Percentiles rank a stretch among this genome's conserved stretches.
phyloP scores from a whole-genome alignment of 495 filamentous ascomycete genomes.

The Chaetomium cochliodes region DNA sequence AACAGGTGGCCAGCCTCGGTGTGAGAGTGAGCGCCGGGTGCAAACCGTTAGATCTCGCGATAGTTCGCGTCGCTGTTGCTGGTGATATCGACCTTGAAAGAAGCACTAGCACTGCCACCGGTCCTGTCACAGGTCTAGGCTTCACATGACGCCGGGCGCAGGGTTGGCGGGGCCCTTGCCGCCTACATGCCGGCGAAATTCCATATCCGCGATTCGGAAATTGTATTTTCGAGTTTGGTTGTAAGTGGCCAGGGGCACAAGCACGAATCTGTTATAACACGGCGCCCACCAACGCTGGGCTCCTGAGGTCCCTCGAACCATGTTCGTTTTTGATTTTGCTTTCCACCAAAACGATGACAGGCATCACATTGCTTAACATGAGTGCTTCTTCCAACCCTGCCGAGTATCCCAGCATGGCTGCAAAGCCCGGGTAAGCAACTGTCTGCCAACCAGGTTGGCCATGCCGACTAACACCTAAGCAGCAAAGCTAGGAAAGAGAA shows the following conservation, averaged over 20 bases:
- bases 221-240: conserved; percentile 1
- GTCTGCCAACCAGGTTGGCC: background rate
- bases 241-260: conserved; percentile 13
- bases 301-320: background rate
- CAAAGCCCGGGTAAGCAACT: background rate
- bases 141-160: conserved; percentile 17
- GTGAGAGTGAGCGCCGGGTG: background rate
- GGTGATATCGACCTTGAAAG: background rate
- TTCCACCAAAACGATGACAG: background rate
- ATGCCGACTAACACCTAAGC: background rate
- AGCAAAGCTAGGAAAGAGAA: background rate
- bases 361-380: background rate
- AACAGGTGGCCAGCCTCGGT: background rate
- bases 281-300: background rate
- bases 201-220: conserved; percentile 14
- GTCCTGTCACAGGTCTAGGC: background rate
- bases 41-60: background rate
- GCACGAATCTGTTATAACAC: background rate
- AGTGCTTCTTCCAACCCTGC: background rate
- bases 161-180: conserved; percentile 4
- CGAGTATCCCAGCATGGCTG: background rate
- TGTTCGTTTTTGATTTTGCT: background rate
- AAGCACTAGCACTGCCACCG: background rate
- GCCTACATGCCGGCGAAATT: conserved; percentile 2
- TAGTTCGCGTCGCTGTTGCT: background rate